phyloP scores from a whole-genome alignment of 495 filamentous ascomycete genomes.

The Darksidea phi region DNA sequence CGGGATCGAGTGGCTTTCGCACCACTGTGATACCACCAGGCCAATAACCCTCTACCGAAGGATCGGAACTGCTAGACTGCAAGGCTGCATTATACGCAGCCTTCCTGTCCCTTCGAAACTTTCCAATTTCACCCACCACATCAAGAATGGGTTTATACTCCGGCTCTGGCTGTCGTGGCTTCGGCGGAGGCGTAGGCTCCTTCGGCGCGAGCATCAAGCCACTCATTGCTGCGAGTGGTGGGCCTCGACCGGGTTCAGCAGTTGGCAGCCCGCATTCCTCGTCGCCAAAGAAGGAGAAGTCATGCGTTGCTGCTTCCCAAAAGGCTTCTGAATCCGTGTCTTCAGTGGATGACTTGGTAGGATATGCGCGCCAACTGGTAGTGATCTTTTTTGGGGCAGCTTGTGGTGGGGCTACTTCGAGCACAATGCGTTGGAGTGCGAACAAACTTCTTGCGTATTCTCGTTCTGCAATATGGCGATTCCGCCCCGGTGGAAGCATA shows the following conservation, averaged over 20 bases:
- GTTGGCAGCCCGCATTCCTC: constrained; percentile 57
- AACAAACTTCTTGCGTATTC: constrained; percentile 53
- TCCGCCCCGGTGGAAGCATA: constrained; percentile 51
- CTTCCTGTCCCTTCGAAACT: constrained; percentile 28
- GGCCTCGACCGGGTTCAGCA: constrained; percentile 27
- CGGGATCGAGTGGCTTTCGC: constrained; percentile 3
- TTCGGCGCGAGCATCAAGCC: constrained; percentile 29
- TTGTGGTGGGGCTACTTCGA: constrained; percentile 55
- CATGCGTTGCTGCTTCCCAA: constrained; percentile 58
- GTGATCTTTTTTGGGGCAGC: constrained; percentile 28
- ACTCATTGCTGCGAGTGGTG: constrained; percentile 32
- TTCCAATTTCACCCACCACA: constrained; percentile 30
- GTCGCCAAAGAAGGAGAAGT: constrained; percentile 66
- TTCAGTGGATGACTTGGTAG: constrained; percentile 57
- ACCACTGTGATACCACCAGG: constrained; percentile 32
- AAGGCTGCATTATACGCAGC: constrained; percentile 17
- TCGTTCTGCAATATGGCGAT: constrained; percentile 35
- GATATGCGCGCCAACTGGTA: constrained; percentile 45
- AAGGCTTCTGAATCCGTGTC: constrained; percentile 61
- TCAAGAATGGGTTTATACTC: constrained; percentile 7
- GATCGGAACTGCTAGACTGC: constrained; percentile 10
- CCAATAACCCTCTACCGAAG: constrained; percentile 29
- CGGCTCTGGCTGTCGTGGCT: constrained; percentile 9
- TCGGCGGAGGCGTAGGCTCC: constrained; percentile 1
- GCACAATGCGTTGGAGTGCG: constrained; percentile 54